Evolutionary conservation across 768 basidiomycete species (phyloP).

Genomic region (Rhodotorula paludigena): DNA sequence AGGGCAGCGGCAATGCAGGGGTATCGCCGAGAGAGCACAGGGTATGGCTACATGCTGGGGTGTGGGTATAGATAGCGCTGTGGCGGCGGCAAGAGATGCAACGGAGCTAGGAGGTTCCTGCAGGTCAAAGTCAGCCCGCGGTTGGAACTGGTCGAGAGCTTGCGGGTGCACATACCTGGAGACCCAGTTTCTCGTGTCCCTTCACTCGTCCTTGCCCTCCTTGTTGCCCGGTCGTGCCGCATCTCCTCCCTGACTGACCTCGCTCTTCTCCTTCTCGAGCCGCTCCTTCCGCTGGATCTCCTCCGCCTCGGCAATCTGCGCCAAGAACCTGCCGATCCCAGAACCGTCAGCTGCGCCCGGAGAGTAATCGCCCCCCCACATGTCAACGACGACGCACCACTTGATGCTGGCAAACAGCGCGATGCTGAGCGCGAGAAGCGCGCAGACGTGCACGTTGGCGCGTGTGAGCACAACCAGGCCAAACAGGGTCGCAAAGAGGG

Average conservation of each 20-base stretch:
- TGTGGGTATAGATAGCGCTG: not conserved
- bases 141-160: no score
- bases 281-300: slow-evolving; percentile 22
- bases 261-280: slow-evolving; percentile 10
- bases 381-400: slow-evolving; percentile 12
- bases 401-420: slow-evolving; percentile 34
- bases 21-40: not conserved
- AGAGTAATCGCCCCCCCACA: not conserved
- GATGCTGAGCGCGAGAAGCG: slow-evolving; percentile 21
- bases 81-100: no score
- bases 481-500: slow-evolving; percentile 36
- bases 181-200: not conserved
- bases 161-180: no score
- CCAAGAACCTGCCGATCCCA: slow-evolving; percentile 29
- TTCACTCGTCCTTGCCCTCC: slow-evolving; percentile 12
- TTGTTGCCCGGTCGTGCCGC: not conserved
- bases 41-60: not conserved
- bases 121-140: no score
- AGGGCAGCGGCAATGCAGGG: not conserved
- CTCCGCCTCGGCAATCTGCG: slow-evolving; percentile 31
- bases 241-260: not conserved
- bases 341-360: not conserved
- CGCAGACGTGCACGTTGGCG: slow-evolving; percentile 32
- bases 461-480: slow-evolving; percentile 26
- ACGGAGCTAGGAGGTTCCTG: no score